A percentile compares a stretch with the other conserved stretches of the same genome.
Evolutionary conservation across 23 red algal genomes (phyloP).

Genomic region (Agarophyton chilense): DNA sequence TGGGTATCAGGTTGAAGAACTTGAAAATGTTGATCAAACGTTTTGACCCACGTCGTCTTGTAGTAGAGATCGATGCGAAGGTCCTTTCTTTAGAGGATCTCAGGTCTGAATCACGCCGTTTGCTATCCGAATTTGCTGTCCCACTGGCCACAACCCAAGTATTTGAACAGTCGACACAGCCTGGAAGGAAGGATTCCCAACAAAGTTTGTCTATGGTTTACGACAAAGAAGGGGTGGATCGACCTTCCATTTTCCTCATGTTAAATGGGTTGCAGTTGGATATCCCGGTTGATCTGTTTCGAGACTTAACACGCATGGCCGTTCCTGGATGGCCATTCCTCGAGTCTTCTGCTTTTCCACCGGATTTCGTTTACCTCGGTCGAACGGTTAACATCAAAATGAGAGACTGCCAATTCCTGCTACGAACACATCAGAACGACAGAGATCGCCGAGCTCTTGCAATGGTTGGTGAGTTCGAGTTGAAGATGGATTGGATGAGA

Average conservation of each 20-base stretch:
- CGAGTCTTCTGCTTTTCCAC: constrained; percentile 47
- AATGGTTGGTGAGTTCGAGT: constrained; percentile 63
- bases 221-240: constrained; percentile 39
- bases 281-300: constrained; percentile 57
- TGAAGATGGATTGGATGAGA: constrained; percentile 71
- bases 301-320: constrained; percentile 49
- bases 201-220: constrained; percentile 67
- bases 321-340: constrained; percentile 76
- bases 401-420: constrained; percentile 39
- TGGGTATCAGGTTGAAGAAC: constrained; percentile 23
- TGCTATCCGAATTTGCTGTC: constrained; percentile 5
- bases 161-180: background rate
- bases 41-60: constrained; percentile 21
- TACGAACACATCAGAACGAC: constrained; percentile 26
- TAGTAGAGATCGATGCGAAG: constrained; percentile 42
- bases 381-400: constrained; percentile 63
- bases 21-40: background rate
- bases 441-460: constrained; percentile 62
- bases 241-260: constrained; percentile 62
- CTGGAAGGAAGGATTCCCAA: background rate
- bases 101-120: constrained; percentile 2
- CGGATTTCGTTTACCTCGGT: constrained; percentile 67
- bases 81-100: constrained; percentile 31
- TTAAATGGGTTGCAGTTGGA: constrained; percentile 49
- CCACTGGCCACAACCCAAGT: background rate